Evolutionary conservation across 1,284 basidiomycete genomes (phyloP).

Genomic region (Moesziomyces parantarcticus): DNA sequence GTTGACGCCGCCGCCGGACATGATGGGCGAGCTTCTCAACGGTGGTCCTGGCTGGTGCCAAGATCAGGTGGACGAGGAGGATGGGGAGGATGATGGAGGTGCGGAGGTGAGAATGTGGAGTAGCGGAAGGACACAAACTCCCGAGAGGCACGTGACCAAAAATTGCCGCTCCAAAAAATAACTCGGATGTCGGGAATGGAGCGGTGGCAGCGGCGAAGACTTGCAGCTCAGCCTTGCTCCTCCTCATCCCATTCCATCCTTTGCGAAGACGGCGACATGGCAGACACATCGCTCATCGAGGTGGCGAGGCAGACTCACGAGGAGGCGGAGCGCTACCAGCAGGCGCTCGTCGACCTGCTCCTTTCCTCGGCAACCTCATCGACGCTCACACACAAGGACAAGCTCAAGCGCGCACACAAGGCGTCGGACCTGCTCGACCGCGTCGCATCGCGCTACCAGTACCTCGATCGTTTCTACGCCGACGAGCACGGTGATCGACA

Average conservation of each 20-base stretch:
- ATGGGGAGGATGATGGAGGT: conserved; percentile 2
- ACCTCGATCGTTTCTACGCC: conserved; percentile 67
- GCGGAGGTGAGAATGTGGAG: conserved; percentile 4
- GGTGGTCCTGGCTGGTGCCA: not conserved
- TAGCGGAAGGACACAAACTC: not conserved
- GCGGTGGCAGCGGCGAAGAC: not conserved
- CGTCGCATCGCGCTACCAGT: conserved; percentile 75
- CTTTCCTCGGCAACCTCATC: conserved; percentile 59
- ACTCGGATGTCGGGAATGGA: conserved; percentile 28
- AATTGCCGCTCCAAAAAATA: not conserved
- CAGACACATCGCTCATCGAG: conserved; percentile 84
- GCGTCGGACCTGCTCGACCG: conserved; percentile 86
- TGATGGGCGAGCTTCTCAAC: conserved; percentile 7
- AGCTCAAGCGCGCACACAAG: conserved; percentile 84
- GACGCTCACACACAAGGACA: conserved; percentile 69
- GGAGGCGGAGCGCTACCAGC: conserved; percentile 88
- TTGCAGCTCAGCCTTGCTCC: not conserved
- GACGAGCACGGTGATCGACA: conserved; percentile 68
- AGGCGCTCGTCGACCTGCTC: conserved; percentile 72
- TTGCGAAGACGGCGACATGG: conserved; percentile 39
- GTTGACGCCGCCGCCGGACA: conserved; percentile 57
- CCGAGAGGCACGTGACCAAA: not conserved
- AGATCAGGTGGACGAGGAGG: not conserved
- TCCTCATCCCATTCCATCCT: not conserved
- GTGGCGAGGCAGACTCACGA: conserved; percentile 92